Percentiles rank a stretch among this genome's conserved stretches.
phyloP scores from a whole-genome alignment of 2,329 filamentous ascomycete species.

The Diaporthe sp. region DNA sequence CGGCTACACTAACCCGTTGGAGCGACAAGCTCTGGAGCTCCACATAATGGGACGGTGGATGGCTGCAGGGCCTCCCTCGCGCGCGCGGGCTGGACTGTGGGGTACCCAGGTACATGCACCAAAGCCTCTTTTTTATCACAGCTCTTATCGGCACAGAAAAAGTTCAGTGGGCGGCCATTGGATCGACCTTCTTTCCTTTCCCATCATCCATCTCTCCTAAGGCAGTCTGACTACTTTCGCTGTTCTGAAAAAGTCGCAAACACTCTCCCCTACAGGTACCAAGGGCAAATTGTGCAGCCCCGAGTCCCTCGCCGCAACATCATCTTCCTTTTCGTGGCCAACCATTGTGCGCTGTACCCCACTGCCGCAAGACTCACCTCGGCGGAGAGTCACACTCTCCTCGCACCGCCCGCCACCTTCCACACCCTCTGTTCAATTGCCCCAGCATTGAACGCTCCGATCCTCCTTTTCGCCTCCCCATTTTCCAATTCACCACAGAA shows the following conservation, averaged over 20 bases:
- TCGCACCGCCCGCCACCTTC: neutral
- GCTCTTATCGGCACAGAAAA: slow-evolving; percentile 32
- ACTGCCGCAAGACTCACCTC: slow-evolving; percentile 15
- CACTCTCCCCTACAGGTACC: neutral
- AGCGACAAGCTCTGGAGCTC: slow-evolving; percentile 8
- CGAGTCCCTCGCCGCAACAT: neutral
- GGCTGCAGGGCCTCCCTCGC: neutral
- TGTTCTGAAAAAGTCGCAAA: slow-evolving; percentile 15
- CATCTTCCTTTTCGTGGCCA: neutral
- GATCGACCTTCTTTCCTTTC: neutral
- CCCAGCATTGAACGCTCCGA: neutral
- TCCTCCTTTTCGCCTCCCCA: neutral
- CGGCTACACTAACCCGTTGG: neutral
- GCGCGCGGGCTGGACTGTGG: neutral
- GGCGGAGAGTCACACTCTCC: slow-evolving; percentile 8
- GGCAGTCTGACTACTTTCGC: neutral
- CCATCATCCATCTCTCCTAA: slow-evolving; percentile 12
- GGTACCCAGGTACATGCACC: slow-evolving; percentile 6
- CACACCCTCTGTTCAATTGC: neutral
- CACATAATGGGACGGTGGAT: neutral
- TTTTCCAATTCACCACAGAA: slow-evolving; percentile 17
- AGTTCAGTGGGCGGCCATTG: slow-evolving; percentile 14
- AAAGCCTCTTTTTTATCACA: slow-evolving; percentile 21
- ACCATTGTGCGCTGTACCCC: neutral
- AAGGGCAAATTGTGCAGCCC: neutral